Conservation (phyloP, 1,139 yeast genomes). For the Lodderomyces elongisporus region DNA sequence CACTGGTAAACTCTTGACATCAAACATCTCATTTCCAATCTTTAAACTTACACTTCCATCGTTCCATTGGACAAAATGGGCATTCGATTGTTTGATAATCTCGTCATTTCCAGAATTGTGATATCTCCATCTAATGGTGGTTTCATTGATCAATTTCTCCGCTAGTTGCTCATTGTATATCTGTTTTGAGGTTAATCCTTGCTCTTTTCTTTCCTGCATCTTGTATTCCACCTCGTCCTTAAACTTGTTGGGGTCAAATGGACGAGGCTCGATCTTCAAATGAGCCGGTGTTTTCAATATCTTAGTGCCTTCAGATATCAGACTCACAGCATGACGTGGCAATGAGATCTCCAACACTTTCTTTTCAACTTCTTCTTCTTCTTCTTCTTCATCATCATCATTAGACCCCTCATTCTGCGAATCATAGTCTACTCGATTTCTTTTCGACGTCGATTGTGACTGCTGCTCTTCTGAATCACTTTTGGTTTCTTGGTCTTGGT, state of each 20-base stretch:
- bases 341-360: constrained; percentile 58
- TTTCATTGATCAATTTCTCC: constrained; percentile 61
- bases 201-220: constrained; percentile 37
- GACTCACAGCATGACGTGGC: constrained; percentile 67
- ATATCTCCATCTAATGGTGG: constrained; percentile 91
- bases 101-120: constrained; percentile 59
- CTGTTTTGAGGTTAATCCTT: constrained; percentile 28
- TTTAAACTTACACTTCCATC: constrained; percentile 86
- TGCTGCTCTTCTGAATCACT: constrained; percentile 1
- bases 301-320: constrained; percentile 41
- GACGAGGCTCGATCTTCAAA: constrained; percentile 75
- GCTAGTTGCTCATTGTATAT: constrained; percentile 41
- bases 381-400: constrained; percentile 12
- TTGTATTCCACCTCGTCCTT: constrained; percentile 48
- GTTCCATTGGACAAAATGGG: constrained; percentile 89
- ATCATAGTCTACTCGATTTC: constrained; percentile 3
- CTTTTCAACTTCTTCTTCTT: constrained; percentile 29
- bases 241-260: constrained; percentile 76
- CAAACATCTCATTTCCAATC: constrained; percentile 84
- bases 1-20: constrained; percentile 60
- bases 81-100: constrained; percentile 77
- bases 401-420: constrained; percentile 16
- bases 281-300: constrained; percentile 77
- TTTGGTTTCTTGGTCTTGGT: constrained; percentile 19
- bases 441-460: constrained; percentile 16